Conservation (phyloP, 768 basidiomycete species). For the Suillus discolor region DNA sequence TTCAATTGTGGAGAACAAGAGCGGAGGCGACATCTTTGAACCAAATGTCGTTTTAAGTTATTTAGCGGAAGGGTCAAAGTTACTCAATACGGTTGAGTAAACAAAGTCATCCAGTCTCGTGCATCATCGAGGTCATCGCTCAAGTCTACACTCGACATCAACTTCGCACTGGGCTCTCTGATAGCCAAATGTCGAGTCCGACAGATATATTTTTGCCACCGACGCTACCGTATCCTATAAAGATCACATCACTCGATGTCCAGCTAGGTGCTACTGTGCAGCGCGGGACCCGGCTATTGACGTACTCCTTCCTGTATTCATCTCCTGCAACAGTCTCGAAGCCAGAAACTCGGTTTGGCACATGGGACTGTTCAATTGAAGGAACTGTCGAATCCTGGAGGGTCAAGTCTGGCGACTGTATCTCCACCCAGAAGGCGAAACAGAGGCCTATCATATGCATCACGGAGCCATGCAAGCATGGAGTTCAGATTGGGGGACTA, state of each 20-base stretch:
- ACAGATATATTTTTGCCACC: slow-evolving; percentile 79
- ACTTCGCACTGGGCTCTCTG: not conserved
- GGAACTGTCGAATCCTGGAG: slow-evolving; percentile 78
- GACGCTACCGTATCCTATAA: slow-evolving; percentile 86
- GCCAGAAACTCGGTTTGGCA: slow-evolving; percentile 77
- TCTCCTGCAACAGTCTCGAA: slow-evolving; percentile 45
- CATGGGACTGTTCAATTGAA: slow-evolving; percentile 89
- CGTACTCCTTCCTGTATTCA: slow-evolving; percentile 76
- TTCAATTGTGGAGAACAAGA: slow-evolving; percentile 80
- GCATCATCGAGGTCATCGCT: slow-evolving; percentile 9
- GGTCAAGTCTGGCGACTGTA: slow-evolving; percentile 62
- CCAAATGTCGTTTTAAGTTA: not conserved
- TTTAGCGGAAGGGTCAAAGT: not conserved
- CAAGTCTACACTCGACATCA: not conserved
- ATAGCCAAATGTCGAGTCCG: slow-evolving; percentile 50
- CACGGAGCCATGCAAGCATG: slow-evolving; percentile 94
- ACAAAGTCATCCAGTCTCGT: slow-evolving; percentile 1
- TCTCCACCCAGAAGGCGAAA: slow-evolving; percentile 59
- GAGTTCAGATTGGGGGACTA: slow-evolving; percentile 87
- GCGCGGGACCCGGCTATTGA: slow-evolving; percentile 79
- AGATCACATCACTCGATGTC: slow-evolving; percentile 69
- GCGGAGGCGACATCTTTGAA: slow-evolving; percentile 19
- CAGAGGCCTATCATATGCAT: slow-evolving; percentile 66
- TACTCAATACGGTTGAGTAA: slow-evolving; percentile 1
- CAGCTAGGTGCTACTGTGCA: slow-evolving; percentile 46